These are phyloP conservation scores for Anthracocystis panici-leucophaei DNA, from an alignment of 1,284 basidiomycete species.

Conservation along the genomic window DNA sequence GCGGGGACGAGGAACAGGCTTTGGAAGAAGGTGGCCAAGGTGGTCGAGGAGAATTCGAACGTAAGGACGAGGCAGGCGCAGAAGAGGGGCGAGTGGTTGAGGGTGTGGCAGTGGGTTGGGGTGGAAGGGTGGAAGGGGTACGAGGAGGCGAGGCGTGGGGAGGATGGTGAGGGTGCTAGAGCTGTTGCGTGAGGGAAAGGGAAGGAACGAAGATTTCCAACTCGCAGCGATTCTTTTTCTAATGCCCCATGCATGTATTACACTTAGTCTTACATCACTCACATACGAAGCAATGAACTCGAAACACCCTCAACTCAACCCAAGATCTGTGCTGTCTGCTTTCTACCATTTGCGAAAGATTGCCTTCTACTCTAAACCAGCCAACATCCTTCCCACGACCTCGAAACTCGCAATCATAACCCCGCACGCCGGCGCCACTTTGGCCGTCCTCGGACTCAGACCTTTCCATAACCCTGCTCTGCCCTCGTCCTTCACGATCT, in stretches of 20 bases:
- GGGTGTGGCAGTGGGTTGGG: conserved; percentile 74
- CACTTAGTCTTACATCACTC: too few species aligned
- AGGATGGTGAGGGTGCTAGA: neutral
- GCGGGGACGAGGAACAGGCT: conserved; percentile 77
- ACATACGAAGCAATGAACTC: too few species aligned
- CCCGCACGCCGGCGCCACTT: conserved; percentile 98
- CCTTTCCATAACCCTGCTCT: conserved; percentile 84
- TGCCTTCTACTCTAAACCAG: conserved; percentile 36
- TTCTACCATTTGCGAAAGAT: too few species aligned
- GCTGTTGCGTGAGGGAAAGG: conserved; percentile 14
- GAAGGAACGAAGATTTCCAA: neutral
- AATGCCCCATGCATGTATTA: too few species aligned
- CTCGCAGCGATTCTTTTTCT: neutral
- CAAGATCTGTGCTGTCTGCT: too few species aligned
- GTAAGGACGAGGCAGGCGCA: conserved; percentile 89
- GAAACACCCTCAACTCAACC: too few species aligned
- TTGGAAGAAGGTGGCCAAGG: conserved; percentile 86
- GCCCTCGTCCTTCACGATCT: conserved; percentile 85
- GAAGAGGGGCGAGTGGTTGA: conserved; percentile 78
- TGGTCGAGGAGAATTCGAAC: conserved; percentile 95
- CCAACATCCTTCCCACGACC: conserved; percentile 72
- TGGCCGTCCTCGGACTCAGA: conserved; percentile 86
- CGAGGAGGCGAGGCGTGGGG: neutral
- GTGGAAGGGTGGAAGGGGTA: conserved; percentile 32
- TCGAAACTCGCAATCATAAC: conserved; percentile 97